Percentiles rank a stretch among this genome's conserved stretches.
These are phyloP conservation scores for Catharanthus roseus DNA, from an alignment of 257 asterid genomes.

Conservation along the genomic window DNA sequence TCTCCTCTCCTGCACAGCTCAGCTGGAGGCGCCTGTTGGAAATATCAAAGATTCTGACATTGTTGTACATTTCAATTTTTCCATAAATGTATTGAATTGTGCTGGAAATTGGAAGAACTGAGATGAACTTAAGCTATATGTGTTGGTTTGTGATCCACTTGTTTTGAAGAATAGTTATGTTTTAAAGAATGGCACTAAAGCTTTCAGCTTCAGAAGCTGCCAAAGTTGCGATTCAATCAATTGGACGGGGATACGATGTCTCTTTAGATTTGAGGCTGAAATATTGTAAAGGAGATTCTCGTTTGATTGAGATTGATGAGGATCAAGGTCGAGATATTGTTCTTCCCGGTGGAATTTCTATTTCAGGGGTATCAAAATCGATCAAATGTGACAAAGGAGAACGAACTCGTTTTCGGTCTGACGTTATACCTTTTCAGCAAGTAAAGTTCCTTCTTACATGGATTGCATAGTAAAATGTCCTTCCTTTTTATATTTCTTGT, in stretches of 20 bases:
- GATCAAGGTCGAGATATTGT: slow-evolving; percentile 68
- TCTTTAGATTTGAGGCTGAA: slow-evolving; percentile 82
- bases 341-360: slow-evolving; percentile 74
- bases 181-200: slow-evolving; percentile 68
- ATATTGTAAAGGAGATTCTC: slow-evolving; percentile 81
- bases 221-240: slow-evolving; percentile 73
- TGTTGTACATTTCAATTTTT: not conserved
- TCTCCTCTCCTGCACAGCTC: not conserved
- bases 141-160: slow-evolving; percentile 2
- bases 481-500: not conserved
- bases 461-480: not conserved
- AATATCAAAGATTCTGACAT: not conserved
- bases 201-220: slow-evolving; percentile 87
- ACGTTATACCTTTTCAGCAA: slow-evolving; percentile 88
- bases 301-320: slow-evolving; percentile 75
- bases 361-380: slow-evolving; percentile 67
- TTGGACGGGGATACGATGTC: slow-evolving; percentile 90
- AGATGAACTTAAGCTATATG: slow-evolving; percentile 11
- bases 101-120: not conserved
- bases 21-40: not conserved
- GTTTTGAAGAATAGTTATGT: slow-evolving; percentile 15
- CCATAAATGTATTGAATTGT: not conserved
- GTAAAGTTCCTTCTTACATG: slow-evolving; percentile 29
- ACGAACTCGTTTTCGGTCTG: slow-evolving; percentile 81
- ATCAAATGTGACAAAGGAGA: slow-evolving; percentile 98